Evolutionary conservation across 2,329 filamentous ascomycete species (phyloP).

Genomic region (Bertia moriformis): DNA sequence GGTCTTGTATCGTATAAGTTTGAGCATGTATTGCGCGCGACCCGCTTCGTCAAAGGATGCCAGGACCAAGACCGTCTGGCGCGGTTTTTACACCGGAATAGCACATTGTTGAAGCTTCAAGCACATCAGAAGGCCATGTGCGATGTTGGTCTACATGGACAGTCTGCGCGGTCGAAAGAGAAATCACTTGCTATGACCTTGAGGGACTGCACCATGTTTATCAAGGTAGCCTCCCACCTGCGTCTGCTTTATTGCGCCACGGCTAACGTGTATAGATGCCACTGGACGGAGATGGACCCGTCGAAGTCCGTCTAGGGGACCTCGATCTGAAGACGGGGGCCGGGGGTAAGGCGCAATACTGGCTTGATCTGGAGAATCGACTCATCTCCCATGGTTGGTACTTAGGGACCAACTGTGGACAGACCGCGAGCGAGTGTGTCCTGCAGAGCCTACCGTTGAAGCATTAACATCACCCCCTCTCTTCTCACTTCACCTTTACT

Average conservation of each 20-base stretch:
- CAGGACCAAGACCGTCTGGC: constrained; percentile 12
- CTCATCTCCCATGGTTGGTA: constrained; percentile 32
- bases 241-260: constrained; percentile 1
- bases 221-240: constrained; percentile 18
- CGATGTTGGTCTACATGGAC: constrained; percentile 18
- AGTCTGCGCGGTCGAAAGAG: constrained; percentile 15
- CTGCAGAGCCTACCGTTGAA: constrained; percentile 8
- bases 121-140: constrained; percentile 8
- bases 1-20: constrained; percentile 23
- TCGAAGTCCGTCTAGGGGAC: constrained; percentile 26
- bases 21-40: constrained; percentile 17
- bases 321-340: constrained; percentile 28
- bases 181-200: constrained; percentile 30
- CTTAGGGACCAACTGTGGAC: constrained; percentile 13
- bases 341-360: constrained; percentile 28
- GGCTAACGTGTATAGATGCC: constrained; percentile 13
- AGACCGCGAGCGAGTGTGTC: constrained; percentile 14
- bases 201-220: constrained; percentile 31
- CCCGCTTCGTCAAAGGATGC: constrained; percentile 16
- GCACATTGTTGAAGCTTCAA: constrained; percentile 12
- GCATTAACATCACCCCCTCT: too few species aligned
- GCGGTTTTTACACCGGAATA: constrained; percentile 15
- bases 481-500: too few species aligned
- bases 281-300: constrained; percentile 11
- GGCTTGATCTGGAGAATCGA: constrained; percentile 23